phyloP scores from a whole-genome alignment of 1,284 basidiomycete genomes.

The Inonotus obliquus region DNA sequence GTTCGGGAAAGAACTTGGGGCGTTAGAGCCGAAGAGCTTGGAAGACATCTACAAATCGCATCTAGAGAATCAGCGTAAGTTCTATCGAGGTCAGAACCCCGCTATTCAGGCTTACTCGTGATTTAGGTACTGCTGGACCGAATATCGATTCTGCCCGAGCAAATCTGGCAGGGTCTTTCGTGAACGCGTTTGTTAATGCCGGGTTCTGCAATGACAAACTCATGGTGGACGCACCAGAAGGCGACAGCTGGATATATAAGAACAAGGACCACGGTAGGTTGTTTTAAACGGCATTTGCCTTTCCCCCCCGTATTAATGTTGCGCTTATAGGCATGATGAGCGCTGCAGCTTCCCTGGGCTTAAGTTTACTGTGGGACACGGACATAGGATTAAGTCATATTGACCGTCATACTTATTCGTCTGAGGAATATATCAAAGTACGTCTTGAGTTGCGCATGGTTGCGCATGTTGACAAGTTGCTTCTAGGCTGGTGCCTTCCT shows the following conservation, averaged over 20 bases:
- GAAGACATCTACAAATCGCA: conserved; percentile 99
- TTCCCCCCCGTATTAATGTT: neutral
- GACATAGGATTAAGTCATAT: conserved; percentile 92
- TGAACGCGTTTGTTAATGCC: conserved; percentile 98
- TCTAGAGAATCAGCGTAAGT: conserved; percentile 81
- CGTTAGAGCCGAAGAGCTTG: conserved; percentile 84
- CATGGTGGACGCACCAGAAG: conserved; percentile 95
- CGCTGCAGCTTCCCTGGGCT: conserved; percentile 90
- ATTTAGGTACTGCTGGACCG: conserved; percentile 52
- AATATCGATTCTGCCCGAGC: conserved; percentile 92
- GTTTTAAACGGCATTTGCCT: neutral
- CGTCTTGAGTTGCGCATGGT: neutral
- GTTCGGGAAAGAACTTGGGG: conserved; percentile 94
- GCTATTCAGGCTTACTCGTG: conserved; percentile 5
- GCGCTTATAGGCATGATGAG: conserved; percentile 81
- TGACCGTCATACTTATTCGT: conserved; percentile 97
- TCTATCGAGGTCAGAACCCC: neutral
- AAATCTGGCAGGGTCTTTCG: conserved; percentile 95
- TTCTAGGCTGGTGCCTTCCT: conserved; percentile 85
- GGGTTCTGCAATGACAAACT: conserved; percentile 99
- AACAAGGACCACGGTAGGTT: conserved; percentile 90
- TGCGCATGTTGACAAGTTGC: conserved; percentile 1
- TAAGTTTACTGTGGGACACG: conserved; percentile 95
- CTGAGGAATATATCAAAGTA: conserved; percentile 95
- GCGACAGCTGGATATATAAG: conserved; percentile 99